phyloP scores from a whole-genome alignment of 306 rosid species.

The Prosopis cineraria region DNA sequence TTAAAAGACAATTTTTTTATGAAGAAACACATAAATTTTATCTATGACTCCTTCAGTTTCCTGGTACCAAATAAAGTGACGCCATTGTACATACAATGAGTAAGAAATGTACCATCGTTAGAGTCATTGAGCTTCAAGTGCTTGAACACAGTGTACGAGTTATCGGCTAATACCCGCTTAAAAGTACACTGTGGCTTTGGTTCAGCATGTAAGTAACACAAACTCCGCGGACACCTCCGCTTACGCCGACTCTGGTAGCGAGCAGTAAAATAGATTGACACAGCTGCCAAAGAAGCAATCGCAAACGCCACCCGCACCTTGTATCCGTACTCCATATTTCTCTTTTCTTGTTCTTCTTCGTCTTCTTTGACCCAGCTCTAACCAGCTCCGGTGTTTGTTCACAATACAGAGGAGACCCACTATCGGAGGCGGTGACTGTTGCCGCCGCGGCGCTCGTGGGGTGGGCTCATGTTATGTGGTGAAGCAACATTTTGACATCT shows the following conservation, averaged over 20 bases:
- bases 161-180: conserved; percentile 77
- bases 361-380: not conserved
- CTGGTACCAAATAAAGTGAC: not conserved
- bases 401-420: no score
- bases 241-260: conserved; percentile 46
- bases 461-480: conserved; percentile 31
- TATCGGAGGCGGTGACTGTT: conserved; percentile 42
- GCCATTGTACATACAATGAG: not conserved
- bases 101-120: conserved; percentile 37
- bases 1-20: not conserved
- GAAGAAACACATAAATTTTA: not conserved
- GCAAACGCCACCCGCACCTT: conserved; percentile 49
- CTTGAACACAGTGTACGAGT: conserved; percentile 71
- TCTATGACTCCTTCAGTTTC: not conserved
- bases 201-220: conserved; percentile 67
- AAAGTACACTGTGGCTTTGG: conserved; percentile 69
- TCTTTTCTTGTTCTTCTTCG: not conserved
- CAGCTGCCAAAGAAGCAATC: conserved; percentile 55
- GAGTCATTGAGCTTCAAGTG: conserved; percentile 51
- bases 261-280: conserved; percentile 55
- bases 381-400: conserved; percentile 1
- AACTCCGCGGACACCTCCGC: conserved; percentile 38
- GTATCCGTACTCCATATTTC: conserved; percentile 43
- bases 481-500: not conserved
- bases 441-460: conserved; percentile 19